Conservation (phyloP, 2,329 filamentous ascomycete genomes). For the Beauveria rudraprayagi region DNA sequence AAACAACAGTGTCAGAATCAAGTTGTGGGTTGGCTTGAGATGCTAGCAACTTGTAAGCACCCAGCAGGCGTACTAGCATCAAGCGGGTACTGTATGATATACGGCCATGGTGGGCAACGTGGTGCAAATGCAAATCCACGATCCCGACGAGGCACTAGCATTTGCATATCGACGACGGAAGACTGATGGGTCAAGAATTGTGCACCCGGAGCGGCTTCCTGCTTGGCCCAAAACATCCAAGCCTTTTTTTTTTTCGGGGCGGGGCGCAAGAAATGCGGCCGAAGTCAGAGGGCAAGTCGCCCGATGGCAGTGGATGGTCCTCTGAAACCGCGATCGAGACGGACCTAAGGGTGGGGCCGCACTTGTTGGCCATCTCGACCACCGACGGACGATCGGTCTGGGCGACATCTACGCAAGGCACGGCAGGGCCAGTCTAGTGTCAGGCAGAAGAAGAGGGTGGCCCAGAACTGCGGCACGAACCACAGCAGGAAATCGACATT, state of each 20-base stretch:
- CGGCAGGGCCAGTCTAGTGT: neutral
- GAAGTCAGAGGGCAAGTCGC: neutral
- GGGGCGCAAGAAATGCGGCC: neutral
- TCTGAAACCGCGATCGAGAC: conserved; percentile 7
- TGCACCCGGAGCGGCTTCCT: neutral
- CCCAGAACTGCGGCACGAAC: neutral
- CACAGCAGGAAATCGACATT: neutral
- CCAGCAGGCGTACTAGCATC: neutral
- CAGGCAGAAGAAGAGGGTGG: neutral
- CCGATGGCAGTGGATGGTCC: neutral
- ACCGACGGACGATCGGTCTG: conserved; percentile 3
- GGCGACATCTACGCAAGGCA: neutral
- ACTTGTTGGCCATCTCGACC: neutral
- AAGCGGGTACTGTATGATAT: neutral
- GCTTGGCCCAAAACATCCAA: neutral
- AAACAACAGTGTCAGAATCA: neutral
- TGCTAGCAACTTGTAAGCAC: neutral
- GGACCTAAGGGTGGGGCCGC: neutral
- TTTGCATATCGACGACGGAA: neutral
- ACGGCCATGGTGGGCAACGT: neutral
- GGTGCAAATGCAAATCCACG: neutral
- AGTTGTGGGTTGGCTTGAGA: neutral
- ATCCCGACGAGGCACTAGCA: neutral
- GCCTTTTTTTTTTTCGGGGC: neutral
- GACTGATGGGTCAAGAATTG: neutral